Conservation (phyloP, 176 grass and related monocot genomes). For the Areca catechu region DNA sequence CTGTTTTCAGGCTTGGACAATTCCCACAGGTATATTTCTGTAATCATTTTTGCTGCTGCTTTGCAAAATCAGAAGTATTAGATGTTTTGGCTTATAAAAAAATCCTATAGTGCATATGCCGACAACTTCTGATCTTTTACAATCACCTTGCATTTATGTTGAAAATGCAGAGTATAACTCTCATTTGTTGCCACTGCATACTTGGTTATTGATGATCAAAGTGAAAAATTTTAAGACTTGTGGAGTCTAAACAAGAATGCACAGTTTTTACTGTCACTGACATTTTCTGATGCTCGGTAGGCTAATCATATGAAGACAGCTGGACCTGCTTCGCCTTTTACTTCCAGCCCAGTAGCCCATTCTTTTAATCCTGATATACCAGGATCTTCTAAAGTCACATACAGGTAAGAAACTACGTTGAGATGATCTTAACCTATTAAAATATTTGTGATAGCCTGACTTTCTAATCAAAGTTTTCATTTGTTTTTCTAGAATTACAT, state of each 20-base stretch:
- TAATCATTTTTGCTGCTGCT: too few relatives aligned
- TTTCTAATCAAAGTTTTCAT: conserved; percentile 12
- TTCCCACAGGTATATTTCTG: conserved; percentile 42
- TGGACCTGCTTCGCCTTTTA: conserved; percentile 9
- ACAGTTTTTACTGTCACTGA: too few relatives aligned
- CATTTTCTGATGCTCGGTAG: conserved; percentile 16
- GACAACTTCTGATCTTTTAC: too few relatives aligned
- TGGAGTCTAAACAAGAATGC: too few relatives aligned
- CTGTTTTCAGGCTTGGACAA: conserved; percentile 28
- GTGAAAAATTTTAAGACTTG: too few relatives aligned
- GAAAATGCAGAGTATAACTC: too few relatives aligned
- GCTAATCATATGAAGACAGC: conserved; percentile 46
- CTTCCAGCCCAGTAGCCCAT: conserved; percentile 36
- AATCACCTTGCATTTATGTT: too few relatives aligned
- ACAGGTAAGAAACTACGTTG: conserved; percentile 50
- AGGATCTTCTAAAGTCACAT: conserved; percentile 70
- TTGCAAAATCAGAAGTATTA: too few relatives aligned
- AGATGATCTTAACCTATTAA: not conserved
- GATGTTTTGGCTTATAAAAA: too few relatives aligned
- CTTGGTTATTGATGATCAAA: too few relatives aligned
- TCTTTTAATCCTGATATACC: conserved; percentile 30
- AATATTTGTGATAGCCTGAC: not conserved
- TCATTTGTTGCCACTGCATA: too few relatives aligned
- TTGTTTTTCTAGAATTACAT: conserved; percentile 2
- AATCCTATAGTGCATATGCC: too few relatives aligned